Base-by-base conservation (phyloP, 2,329 filamentous ascomycete genomes). In the Gliomastix tumulicola region DNA sequence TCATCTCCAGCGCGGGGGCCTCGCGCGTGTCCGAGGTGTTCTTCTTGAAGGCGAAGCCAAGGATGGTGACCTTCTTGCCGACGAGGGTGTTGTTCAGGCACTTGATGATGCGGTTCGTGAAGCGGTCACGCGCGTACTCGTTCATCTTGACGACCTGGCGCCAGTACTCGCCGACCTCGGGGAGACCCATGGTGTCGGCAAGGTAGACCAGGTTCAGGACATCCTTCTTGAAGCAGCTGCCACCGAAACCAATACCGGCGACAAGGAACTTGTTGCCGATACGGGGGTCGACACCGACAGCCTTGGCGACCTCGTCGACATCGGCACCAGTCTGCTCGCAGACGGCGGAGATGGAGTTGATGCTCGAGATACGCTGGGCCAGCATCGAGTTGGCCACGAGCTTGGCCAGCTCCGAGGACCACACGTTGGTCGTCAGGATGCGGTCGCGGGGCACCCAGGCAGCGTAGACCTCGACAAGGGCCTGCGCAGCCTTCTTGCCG, bases 171-270 rank as follows among this genome's bases (percentile, higher is more conserved):
- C 78, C 82, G 1, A 89, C 83, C 48, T 88, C 81, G 5, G 73
- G 69, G 10, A 88, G 65, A 35, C 80, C 74, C 37, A 88, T 66
- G 4, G 73, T 76, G 48, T 86, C 79, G 13, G 84, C 79, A 21
- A 89, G 68, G 59, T 89, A 88, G 15, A 81, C 74, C 25, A 90
- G 63, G 56, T 75, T 84, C 34, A 85, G 67, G 30, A 88, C 76
- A 51, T 90, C 85, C 60, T 90, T 90, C 57, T 82, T 79, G 68
- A 90, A 88, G 59, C 85, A 90, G 42, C 78, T 84, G 16, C 85
- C 85, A 37, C 85, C 84, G 49, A 89, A 90, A 13, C 85, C 85
- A 22, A 88, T 74, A 27, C 79, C 80, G 7, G 84, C 79, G 58
- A 84, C 81, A 28, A 90, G 66, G 59, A 88, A 85, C 54, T 80